phyloP scores from a whole-genome alignment of 306 rosid genomes.

The Ziziphus jujuba region DNA sequence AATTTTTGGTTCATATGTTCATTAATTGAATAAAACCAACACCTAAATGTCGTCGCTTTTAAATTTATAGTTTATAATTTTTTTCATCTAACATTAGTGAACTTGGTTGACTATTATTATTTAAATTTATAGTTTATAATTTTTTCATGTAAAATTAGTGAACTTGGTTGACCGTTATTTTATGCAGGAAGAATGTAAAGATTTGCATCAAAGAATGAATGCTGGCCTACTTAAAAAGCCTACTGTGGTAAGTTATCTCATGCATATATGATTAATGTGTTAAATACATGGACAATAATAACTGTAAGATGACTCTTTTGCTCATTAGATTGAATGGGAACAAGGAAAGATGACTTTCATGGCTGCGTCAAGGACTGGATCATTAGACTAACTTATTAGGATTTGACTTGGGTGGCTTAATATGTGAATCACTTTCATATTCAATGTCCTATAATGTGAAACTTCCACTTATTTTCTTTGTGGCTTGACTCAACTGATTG shows the following conservation, averaged over 20 bases:
- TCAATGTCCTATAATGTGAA: too few species aligned
- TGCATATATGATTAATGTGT: conserved; percentile 5
- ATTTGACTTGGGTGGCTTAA: too few species aligned
- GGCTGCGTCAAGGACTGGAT: too few species aligned
- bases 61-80: neutral
- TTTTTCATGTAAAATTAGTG: neutral
- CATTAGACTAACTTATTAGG: too few species aligned
- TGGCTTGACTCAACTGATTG: too few species aligned
- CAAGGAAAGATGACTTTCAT: too few species aligned
- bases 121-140: neutral
- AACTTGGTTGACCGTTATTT: conserved; percentile 9
- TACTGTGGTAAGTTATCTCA: conserved; percentile 58
- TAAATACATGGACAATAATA: too few species aligned
- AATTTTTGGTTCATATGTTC: neutral
- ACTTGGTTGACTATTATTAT: conserved; percentile 10
- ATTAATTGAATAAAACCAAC: neutral
- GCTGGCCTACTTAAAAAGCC: conserved; percentile 60
- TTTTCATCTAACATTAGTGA: neutral
- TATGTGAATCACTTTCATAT: too few species aligned
- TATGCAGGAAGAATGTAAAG: conserved; percentile 83
- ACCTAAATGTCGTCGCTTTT: neutral
- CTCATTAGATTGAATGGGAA: too few species aligned
- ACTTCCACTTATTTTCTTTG: too few species aligned
- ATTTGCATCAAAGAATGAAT: conserved; percentile 52
- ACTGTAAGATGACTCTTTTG: too few species aligned